These are phyloP conservation scores for Pythium monospermum DNA, from an alignment of 352 stramenopile species.

Conservation along the genomic window DNA sequence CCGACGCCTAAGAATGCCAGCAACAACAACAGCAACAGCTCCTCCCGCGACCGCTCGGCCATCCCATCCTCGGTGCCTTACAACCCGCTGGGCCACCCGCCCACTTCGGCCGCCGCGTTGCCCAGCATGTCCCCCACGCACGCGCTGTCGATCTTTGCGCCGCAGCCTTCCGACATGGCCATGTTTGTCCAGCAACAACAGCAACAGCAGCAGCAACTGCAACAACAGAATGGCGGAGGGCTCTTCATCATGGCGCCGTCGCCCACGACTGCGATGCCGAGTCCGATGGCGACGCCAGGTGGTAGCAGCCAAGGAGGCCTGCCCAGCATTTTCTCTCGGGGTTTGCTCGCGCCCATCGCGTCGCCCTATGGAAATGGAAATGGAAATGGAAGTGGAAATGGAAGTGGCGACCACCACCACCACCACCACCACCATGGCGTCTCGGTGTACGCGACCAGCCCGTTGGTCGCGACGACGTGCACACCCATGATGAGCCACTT, in stretches of 20 bases:
- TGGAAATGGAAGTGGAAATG: too few species aligned
- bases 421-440: conserved; percentile 15
- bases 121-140: conserved; percentile 21
- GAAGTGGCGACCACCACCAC: too few species aligned
- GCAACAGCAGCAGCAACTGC: too few species aligned
- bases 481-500: conserved; percentile 21
- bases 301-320: too few species aligned
- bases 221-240: too few species aligned
- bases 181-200: background rate
- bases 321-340: conserved; percentile 23
- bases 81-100: background rate
- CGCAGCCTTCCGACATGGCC: conserved; percentile 15
- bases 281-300: conserved; percentile 19
- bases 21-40: conserved; percentile 1
- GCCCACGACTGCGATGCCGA: background rate
- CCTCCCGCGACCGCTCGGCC: conserved; percentile 11
- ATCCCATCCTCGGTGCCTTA: conserved; percentile 19
- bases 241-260: conserved; percentile 21
- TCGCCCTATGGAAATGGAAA: conserved; percentile 24
- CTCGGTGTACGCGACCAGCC: conserved; percentile 18
- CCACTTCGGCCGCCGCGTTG: conserved; percentile 6
- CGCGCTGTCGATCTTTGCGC: conserved; percentile 26
- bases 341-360: conserved; percentile 22
- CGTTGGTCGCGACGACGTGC: conserved; percentile 20
- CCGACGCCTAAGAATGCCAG: background rate